phyloP scores from a whole-genome alignment of 768 basidiomycete genomes.

The Artomyces pyxidatus region DNA sequence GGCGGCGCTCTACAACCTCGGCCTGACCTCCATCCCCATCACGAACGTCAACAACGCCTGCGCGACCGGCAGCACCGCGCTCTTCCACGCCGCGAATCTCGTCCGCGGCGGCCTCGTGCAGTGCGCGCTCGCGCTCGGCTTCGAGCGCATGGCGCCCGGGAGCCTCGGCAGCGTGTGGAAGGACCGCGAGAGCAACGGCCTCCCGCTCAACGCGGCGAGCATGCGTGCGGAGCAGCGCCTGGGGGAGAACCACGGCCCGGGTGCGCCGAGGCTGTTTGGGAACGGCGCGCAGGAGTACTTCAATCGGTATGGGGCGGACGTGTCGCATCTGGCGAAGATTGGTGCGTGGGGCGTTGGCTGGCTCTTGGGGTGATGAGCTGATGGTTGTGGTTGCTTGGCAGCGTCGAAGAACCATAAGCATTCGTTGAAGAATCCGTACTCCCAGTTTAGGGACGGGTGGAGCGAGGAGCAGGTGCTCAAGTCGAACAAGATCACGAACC shows the following conservation, averaged over 20 bases:
- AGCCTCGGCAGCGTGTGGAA: constrained; percentile 58
- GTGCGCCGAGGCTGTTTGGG: constrained; percentile 66
- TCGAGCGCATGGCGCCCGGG: constrained; percentile 78
- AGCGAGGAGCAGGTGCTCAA: constrained; percentile 59
- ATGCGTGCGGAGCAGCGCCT: constrained; percentile 40
- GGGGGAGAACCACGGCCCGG: constrained; percentile 61
- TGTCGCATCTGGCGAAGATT: constrained; percentile 68
- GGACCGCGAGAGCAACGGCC: constrained; percentile 39
- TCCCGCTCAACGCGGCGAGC: constrained; percentile 35
- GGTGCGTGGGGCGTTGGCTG: constrained; percentile 32
- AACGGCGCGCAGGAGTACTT: constrained; percentile 73
- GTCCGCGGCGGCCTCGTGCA: constrained; percentile 65
- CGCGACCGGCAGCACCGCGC: constrained; percentile 72
- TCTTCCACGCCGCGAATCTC: constrained; percentile 64
- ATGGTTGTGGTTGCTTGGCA: constrained; percentile 18
- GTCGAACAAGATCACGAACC: constrained; percentile 60
- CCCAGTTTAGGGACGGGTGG: constrained; percentile 79
- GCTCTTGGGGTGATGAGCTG: background rate
- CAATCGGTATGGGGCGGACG: constrained; percentile 57
- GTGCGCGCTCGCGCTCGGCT: constrained; percentile 77
- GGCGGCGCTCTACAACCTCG: constrained; percentile 76
- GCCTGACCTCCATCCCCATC: constrained; percentile 77
- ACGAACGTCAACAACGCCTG: constrained; percentile 87
- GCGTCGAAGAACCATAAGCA: constrained; percentile 83
- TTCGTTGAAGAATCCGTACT: constrained; percentile 76